A percentile compares a stretch with the other conserved stretches of the same genome.
Evolutionary conservation across 2,329 filamentous ascomycete species (phyloP).

Genomic region (Trichoderma sp.): DNA sequence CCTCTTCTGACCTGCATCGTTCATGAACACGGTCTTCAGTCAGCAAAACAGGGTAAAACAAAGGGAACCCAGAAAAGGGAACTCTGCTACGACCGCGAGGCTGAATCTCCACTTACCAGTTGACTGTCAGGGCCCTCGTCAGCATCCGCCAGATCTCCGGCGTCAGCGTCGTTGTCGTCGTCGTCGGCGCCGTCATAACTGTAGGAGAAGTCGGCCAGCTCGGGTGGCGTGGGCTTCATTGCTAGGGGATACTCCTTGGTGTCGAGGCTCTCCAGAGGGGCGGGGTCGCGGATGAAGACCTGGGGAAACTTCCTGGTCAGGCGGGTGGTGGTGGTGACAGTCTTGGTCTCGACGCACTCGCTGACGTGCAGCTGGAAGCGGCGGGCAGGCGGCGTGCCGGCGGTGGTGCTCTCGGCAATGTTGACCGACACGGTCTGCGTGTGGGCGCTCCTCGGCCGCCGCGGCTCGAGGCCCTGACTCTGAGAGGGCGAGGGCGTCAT

Average conservation of each 20-base stretch:
- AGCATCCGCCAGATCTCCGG: slow-evolving; percentile 33
- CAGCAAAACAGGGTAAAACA: slow-evolving; percentile 23
- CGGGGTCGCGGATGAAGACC: slow-evolving; percentile 74
- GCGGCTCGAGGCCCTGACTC: slow-evolving; percentile 47
- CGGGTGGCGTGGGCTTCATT: slow-evolving; percentile 75
- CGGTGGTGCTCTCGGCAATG: slow-evolving; percentile 47
- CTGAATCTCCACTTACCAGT: slow-evolving; percentile 32
- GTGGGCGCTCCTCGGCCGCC: slow-evolving; percentile 40
- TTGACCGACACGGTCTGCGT: slow-evolving; percentile 53
- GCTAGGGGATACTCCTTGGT: slow-evolving; percentile 89
- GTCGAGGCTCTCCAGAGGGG: slow-evolving; percentile 72
- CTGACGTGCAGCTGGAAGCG: slow-evolving; percentile 60
- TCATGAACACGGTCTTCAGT: not conserved
- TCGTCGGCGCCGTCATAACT: slow-evolving; percentile 46
- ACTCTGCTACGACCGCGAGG: not conserved
- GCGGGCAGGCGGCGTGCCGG: slow-evolving; percentile 35
- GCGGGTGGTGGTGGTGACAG: slow-evolving; percentile 87
- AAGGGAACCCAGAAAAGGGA: not conserved
- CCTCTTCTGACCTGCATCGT: slow-evolving; percentile 32
- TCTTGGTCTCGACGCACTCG: slow-evolving; percentile 69
- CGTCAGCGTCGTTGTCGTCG: slow-evolving; percentile 35
- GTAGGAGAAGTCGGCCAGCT: slow-evolving; percentile 76
- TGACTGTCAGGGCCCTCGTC: slow-evolving; percentile 26
- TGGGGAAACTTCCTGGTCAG: slow-evolving; percentile 84
- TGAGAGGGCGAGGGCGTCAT: slow-evolving; percentile 45